These are phyloP conservation scores for Fusarium piperis DNA, from an alignment of 2,329 filamentous ascomycete genomes.

Conservation along the genomic window DNA sequence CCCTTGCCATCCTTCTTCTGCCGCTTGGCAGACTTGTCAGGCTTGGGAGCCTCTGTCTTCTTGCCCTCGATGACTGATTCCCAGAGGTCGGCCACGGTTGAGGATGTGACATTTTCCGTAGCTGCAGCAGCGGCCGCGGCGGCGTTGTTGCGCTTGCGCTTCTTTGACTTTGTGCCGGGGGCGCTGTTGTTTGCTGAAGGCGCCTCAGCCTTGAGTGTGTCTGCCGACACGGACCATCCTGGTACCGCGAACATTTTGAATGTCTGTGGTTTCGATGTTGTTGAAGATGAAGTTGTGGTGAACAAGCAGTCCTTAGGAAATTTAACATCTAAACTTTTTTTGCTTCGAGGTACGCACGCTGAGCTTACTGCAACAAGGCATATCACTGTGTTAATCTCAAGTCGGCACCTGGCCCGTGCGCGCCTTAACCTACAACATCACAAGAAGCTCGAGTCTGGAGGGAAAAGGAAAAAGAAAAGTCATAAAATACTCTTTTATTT, in stretches of 20 bases:
- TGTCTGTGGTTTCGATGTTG: constrained; percentile 3
- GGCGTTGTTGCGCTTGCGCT: constrained; percentile 61
- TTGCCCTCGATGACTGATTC: constrained; percentile 81
- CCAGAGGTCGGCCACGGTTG: constrained; percentile 82
- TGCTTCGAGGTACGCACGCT: not conserved
- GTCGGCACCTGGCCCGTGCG: not conserved
- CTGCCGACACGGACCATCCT: constrained; percentile 86
- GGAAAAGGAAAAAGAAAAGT: not conserved
- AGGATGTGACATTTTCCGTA: constrained; percentile 64
- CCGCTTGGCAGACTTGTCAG: constrained; percentile 46
- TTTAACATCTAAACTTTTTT: not conserved
- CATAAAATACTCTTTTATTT: not conserved
- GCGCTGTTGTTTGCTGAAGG: constrained; percentile 44
- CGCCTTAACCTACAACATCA: not conserved
- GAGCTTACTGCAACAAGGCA: not conserved
- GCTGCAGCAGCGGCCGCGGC: constrained; percentile 23
- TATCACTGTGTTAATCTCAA: not conserved
- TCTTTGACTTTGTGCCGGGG: constrained; percentile 62
- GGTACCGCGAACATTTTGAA: constrained; percentile 86
- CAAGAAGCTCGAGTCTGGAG: not conserved
- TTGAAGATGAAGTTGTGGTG: constrained; percentile 18
- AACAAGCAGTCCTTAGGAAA: not conserved
- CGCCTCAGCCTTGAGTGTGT: constrained; percentile 76
- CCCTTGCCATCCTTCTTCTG: constrained; percentile 47
- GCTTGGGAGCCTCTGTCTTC: constrained; percentile 44